Percentiles rank a stretch among this genome's conserved stretches.
Evolutionary conservation across 2,329 filamentous ascomycete species (phyloP).

Genomic region (Huntiella decipiens): DNA sequence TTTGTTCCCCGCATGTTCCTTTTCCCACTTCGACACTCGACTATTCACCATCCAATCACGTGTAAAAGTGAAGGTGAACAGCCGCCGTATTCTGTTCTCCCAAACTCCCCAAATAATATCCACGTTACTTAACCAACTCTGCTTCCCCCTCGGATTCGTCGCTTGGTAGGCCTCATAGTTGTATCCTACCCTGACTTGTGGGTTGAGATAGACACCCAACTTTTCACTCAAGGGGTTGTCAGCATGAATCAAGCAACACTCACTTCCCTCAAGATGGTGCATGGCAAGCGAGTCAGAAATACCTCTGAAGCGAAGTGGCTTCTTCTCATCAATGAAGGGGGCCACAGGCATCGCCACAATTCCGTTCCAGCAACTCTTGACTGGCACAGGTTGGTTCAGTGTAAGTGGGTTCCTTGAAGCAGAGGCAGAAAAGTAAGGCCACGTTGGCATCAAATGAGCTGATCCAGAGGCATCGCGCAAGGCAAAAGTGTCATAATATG

Average conservation of each 20-base stretch:
- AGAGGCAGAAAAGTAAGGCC: constrained; percentile 37
- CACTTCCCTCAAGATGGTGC: constrained; percentile 52
- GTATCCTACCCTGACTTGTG: constrained; percentile 49
- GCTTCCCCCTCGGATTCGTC: constrained; percentile 21
- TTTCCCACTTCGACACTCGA: constrained; percentile 23
- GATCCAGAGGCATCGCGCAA: constrained; percentile 33
- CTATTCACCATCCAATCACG: constrained; percentile 19
- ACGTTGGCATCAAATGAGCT: constrained; percentile 32
- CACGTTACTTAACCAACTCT: constrained; percentile 27
- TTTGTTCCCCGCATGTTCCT: constrained; percentile 17
- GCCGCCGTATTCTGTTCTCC: constrained; percentile 34
- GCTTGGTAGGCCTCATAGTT: constrained; percentile 31
- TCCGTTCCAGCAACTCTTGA: constrained; percentile 28
- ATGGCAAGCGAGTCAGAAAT: constrained; percentile 41
- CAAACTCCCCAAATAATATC: constrained; percentile 36
- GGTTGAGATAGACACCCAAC: constrained; percentile 47
- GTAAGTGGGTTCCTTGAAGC: constrained; percentile 35
- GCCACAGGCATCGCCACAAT: constrained; percentile 32
- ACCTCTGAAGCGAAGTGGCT: constrained; percentile 39
- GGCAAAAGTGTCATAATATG: constrained; percentile 45
- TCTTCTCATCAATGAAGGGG: constrained; percentile 30
- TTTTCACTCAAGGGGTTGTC: constrained; percentile 41
- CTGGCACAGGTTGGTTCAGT: constrained; percentile 26
- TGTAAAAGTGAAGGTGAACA: constrained; percentile 17
- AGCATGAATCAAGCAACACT: constrained; percentile 60